Percentiles rank a stretch among this genome's conserved stretches.
Conservation (phyloP, 345 rosid genomes). For the Excoecaria agallocha region DNA sequence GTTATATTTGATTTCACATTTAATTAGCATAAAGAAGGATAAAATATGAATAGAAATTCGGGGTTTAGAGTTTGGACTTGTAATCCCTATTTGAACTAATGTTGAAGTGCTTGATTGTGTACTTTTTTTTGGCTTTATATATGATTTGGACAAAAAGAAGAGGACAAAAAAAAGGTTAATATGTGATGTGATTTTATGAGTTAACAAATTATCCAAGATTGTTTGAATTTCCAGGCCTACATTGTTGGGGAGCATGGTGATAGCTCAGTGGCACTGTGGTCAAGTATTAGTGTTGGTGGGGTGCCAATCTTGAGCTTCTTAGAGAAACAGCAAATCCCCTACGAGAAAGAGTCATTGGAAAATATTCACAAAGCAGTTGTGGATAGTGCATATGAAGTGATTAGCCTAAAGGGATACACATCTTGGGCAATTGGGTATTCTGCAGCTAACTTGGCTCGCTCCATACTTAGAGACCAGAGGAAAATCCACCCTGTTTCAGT, state of each 20-base stretch:
- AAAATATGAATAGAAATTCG: not conserved
- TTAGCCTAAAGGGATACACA: conserved; percentile 82
- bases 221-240: conserved; percentile 45
- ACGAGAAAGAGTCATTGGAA: conserved; percentile 75
- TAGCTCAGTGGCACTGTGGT: conserved; percentile 95
- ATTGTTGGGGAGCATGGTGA: conserved; percentile 96
- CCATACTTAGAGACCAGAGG: conserved; percentile 79
- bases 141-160: not conserved
- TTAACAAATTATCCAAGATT: not conserved
- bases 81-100: not conserved
- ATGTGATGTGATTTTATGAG: too few relatives aligned
- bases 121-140: too few relatives aligned
- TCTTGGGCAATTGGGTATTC: conserved; percentile 99
- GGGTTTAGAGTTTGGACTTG: not conserved
- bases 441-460: conserved; percentile 68
- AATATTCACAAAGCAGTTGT: conserved; percentile 67
- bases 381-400: conserved; percentile 77
- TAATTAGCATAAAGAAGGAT: not conserved
- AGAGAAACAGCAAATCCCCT: conserved; percentile 62
- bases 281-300: conserved; percentile 88
- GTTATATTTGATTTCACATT: not conserved
- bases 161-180: too few relatives aligned
- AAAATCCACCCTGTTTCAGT: conserved; percentile 88
- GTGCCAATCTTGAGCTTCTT: conserved; percentile 81
- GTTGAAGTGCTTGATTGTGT: not conserved